These are phyloP conservation scores for Trypanosoma theileri DNA, from an alignment of 208 protist species.

Conservation along the genomic window DNA sequence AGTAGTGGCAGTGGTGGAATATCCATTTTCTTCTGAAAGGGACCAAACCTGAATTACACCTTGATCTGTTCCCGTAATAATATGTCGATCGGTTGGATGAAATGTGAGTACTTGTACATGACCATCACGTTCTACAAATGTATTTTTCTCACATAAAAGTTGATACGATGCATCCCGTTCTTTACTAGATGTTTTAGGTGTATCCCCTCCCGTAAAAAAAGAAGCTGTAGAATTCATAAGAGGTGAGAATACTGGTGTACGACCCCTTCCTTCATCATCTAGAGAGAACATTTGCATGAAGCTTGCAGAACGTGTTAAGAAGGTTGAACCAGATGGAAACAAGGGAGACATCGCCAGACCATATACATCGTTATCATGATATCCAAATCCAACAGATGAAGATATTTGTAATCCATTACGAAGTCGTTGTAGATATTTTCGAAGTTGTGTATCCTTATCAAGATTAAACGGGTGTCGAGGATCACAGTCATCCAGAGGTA, in stretches of 20 bases:
- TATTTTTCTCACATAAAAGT: conserved; percentile 25
- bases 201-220: not conserved
- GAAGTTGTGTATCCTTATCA: conserved; percentile 44
- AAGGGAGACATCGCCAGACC: not conserved
- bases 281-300: not conserved
- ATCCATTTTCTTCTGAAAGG: conserved; percentile 25
- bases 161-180: conserved; percentile 7
- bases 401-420: conserved; percentile 39
- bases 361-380: not conserved
- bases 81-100: conserved; percentile 53
- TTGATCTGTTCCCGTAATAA: conserved; percentile 54
- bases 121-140: conserved; percentile 10
- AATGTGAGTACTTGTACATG: conserved; percentile 42
- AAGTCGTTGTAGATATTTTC: conserved; percentile 42
- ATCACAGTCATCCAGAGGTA: conserved; percentile 77
- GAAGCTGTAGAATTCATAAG: conserved; percentile 2
- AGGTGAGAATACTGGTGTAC: conserved; percentile 1
- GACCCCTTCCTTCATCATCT: conserved; percentile 3
- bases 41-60: conserved; percentile 66
- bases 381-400: conserved; percentile 7
- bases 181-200: not conserved
- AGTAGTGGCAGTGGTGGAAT: not conserved
- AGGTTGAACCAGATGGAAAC: not conserved
- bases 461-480: conserved; percentile 69
- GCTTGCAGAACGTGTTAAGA: conserved; percentile 3